A percentile compares a stretch with the other conserved stretches of the same genome.
Conservation (phyloP, 352 stramenopile species). For the Sclerospora graminicola region DNA sequence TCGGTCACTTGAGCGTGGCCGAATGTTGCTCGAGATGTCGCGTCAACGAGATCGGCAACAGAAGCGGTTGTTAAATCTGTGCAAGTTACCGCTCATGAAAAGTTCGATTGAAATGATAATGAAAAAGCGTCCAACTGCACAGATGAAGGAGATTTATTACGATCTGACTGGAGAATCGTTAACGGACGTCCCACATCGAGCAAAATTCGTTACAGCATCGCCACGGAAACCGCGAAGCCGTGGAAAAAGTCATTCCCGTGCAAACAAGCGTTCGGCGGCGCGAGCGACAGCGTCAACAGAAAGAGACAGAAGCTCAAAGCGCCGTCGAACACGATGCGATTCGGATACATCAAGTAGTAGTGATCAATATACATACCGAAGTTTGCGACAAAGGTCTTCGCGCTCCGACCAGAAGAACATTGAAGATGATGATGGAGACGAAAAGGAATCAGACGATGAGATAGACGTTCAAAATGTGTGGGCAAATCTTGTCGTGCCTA, state of each 20-base stretch:
- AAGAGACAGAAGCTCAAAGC: slow-evolving; percentile 19
- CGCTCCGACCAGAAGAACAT: slow-evolving; percentile 10
- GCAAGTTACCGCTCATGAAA: slow-evolving; percentile 50
- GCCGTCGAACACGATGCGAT: slow-evolving; percentile 17
- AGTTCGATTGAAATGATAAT: slow-evolving; percentile 58
- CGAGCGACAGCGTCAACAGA: slow-evolving; percentile 2
- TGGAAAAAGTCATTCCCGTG: slow-evolving; percentile 12
- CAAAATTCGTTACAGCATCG: slow-evolving; percentile 9
- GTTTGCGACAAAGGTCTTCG: slow-evolving; percentile 13
- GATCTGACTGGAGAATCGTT: slow-evolving; percentile 46
- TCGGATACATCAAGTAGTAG: slow-evolving; percentile 9
- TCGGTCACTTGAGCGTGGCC: slow-evolving; percentile 62
- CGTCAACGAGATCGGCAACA: slow-evolving; percentile 79
- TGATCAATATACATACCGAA: slow-evolving; percentile 5
- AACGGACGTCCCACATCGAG: slow-evolving; percentile 33
- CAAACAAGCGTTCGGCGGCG: slow-evolving; percentile 6
- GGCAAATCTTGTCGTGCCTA: slow-evolving; percentile 14
- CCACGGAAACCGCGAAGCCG: slow-evolving; percentile 12
- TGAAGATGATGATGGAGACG: slow-evolving; percentile 9
- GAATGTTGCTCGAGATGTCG: slow-evolving; percentile 81
- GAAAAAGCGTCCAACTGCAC: slow-evolving; percentile 55
- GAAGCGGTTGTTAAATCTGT: slow-evolving; percentile 62
- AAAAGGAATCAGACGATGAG: slow-evolving; percentile 5
- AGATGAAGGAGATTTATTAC: slow-evolving; percentile 66
- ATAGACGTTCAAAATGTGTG: slow-evolving; percentile 12